Percentiles rank a stretch among this genome's conserved stretches.
Evolutionary conservation across 768 basidiomycete genomes (phyloP).

Genomic region (Trametes meyenii): DNA sequence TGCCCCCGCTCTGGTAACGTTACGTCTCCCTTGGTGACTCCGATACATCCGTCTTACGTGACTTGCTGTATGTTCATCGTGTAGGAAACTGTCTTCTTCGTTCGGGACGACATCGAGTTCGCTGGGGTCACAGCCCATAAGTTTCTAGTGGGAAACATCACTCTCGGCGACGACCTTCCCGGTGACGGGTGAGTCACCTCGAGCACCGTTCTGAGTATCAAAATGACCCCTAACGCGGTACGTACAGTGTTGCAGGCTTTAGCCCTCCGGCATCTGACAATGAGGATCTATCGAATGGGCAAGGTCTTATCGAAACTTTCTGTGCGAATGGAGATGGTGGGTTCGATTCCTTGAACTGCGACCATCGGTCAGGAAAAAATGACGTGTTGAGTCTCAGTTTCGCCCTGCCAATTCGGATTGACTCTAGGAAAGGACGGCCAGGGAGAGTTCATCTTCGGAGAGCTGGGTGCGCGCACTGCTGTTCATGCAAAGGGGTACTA

Average conservation of each 20-base stretch:
- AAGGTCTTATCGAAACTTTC: constrained; percentile 15
- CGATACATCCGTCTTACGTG: no score
- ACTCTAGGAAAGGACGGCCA: constrained; percentile 1
- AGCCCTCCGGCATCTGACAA: constrained; percentile 20
- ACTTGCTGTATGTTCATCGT: not conserved
- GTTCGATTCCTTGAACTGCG: not conserved
- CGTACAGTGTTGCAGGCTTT: constrained; percentile 13
- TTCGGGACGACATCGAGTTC: constrained; percentile 13
- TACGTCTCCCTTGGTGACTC: not conserved
- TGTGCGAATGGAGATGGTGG: constrained; percentile 11
- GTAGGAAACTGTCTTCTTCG: constrained; percentile 14
- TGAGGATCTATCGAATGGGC: constrained; percentile 14
- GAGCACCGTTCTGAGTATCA: not conserved
- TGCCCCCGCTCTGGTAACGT: not conserved
- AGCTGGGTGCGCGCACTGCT: not conserved
- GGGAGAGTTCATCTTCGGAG: constrained; percentile 9
- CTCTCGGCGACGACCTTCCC: constrained; percentile 14
- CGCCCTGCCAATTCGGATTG: constrained; percentile 18
- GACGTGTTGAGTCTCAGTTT: not conserved
- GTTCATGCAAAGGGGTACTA: no score
- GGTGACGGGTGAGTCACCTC: constrained; percentile 13
- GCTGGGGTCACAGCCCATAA: constrained; percentile 4
- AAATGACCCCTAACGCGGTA: no score
- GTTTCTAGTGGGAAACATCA: constrained; percentile 21
- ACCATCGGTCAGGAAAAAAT: not conserved